Conservation (phyloP, 108 stramenopile species). For the Parietichytrium sp. region DNA sequence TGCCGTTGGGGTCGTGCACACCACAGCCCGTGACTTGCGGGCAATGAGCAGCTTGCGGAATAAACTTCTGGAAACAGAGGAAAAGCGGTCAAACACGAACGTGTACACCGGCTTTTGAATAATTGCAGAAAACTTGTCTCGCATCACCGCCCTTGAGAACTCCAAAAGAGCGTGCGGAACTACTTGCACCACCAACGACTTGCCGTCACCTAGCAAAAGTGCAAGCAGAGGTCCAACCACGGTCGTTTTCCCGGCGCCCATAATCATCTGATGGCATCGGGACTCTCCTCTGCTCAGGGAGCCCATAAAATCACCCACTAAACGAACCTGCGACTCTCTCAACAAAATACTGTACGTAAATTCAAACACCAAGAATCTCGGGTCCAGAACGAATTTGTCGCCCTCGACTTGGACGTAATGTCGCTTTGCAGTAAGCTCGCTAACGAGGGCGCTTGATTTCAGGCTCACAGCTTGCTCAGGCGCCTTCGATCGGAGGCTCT, state of each 20-base stretch:
- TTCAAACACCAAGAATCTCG: constrained; percentile 50
- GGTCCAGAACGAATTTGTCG: constrained; percentile 3
- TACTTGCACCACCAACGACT: constrained; percentile 40
- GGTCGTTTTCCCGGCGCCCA: constrained; percentile 54
- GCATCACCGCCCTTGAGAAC: neutral
- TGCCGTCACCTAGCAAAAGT: constrained; percentile 46
- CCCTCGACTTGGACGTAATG: constrained; percentile 21
- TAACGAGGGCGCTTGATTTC: neutral
- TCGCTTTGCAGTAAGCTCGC: neutral
- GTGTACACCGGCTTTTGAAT: constrained; percentile 3
- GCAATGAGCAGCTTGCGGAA: constrained; percentile 37
- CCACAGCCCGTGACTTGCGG: constrained; percentile 43
- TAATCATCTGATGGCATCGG: constrained; percentile 49
- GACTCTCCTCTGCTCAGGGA: neutral
- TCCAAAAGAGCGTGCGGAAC: constrained; percentile 48
- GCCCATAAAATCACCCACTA: neutral
- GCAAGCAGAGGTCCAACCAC: constrained; percentile 49
- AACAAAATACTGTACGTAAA: constrained; percentile 40
- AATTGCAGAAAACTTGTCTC: neutral
- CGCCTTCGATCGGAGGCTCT: neutral
- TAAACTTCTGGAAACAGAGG: neutral
- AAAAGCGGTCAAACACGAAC: neutral
- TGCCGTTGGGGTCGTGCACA: constrained; percentile 43
- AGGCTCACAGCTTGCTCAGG: neutral
- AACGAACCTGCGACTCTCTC: constrained; percentile 45